phyloP scores from a whole-genome alignment of 176 grass and related monocot genomes.

The barley (Hordeum vulgare) region MorexV3_pseudomolecules_assembly NC_058521.1:20248764-20249263 shows the following conservation, averaged over 20 bases:
- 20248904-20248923: not conserved
- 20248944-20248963: not conserved
- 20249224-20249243: slow-evolving; percentile 26
- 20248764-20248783: too few relatives aligned
- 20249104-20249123: not conserved
- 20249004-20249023: not conserved
- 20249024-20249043: not conserved
- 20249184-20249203: slow-evolving; percentile 92
- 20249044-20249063: slow-evolving; percentile 13
- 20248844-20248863: not conserved
- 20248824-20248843: too few relatives aligned
- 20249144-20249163: slow-evolving; percentile 95
- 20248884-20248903: not conserved
- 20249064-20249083: not conserved
- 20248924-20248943: not conserved
- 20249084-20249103: not conserved
- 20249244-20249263: not conserved
- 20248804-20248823: too few relatives aligned
- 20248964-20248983: slow-evolving; percentile 30
- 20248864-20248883: not conserved
- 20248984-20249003: not conserved
- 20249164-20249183: slow-evolving; percentile 95
- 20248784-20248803: too few relatives aligned
- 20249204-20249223: slow-evolving; percentile 98
- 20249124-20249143: slow-evolving; percentile 78